Conservation (phyloP, 75 land plant species). For the Sequoia sempervirens region DNA sequence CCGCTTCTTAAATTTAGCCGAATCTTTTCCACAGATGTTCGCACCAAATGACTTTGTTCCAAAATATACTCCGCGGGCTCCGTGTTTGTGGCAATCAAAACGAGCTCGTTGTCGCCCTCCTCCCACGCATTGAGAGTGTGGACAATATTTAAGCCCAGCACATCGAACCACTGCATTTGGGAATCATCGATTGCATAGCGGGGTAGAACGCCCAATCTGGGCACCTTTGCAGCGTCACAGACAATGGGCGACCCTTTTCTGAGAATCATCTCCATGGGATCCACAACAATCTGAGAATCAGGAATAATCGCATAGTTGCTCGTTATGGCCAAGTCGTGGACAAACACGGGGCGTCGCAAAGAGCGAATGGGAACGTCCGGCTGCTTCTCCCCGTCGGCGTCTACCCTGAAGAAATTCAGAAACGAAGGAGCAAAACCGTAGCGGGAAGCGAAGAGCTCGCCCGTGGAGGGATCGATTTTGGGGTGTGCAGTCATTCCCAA, state of each 20-base stretch:
- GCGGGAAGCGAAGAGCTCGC: slow-evolving; percentile 52
- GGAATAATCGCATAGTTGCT: slow-evolving; percentile 40
- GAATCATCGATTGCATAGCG: slow-evolving; percentile 40
- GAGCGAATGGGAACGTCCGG: slow-evolving; percentile 58
- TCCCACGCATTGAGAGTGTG: slow-evolving; percentile 92
- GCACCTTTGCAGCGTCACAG: slow-evolving; percentile 40
- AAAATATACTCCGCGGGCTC: slow-evolving; percentile 47
- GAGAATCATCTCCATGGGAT: slow-evolving; percentile 30
- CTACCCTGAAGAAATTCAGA: slow-evolving; percentile 50
- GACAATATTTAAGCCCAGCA: slow-evolving; percentile 53
- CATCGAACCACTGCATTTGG: slow-evolving; percentile 63
- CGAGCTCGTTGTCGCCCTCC: slow-evolving; percentile 36
- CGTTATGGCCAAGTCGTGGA: slow-evolving; percentile 71
- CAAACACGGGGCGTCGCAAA: slow-evolving; percentile 24
- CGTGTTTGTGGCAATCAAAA: slow-evolving; percentile 54
- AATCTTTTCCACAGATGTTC: slow-evolving; percentile 40
- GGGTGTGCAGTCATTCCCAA: slow-evolving; percentile 94
- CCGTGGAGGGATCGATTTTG: slow-evolving; percentile 50
- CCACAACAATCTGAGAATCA: slow-evolving; percentile 51
- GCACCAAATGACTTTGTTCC: slow-evolving; percentile 31
- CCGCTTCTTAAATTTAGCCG: slow-evolving; percentile 47
- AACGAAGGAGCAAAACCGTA: slow-evolving; percentile 41
- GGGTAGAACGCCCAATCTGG: slow-evolving; percentile 61
- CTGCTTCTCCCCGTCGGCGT: slow-evolving; percentile 30
- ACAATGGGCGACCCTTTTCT: slow-evolving; percentile 38